Conservation (phyloP, 2,329 filamentous ascomycete species). For the Colletotrichum eremochloae region DNA sequence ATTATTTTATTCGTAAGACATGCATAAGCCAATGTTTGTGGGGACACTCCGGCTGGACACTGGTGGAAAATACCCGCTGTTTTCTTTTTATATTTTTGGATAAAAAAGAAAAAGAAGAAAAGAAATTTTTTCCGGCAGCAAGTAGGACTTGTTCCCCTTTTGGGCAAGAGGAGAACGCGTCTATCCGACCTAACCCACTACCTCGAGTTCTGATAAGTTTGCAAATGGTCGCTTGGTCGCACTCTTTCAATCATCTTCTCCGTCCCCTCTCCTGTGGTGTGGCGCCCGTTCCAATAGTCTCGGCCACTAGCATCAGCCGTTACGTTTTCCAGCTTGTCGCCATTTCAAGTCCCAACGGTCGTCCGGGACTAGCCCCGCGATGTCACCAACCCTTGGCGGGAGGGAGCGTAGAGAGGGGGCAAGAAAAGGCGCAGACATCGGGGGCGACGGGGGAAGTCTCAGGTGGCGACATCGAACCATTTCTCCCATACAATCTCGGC, state of each 20-base stretch:
- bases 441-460: slow-evolving; percentile 2
- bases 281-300: slow-evolving; percentile 25
- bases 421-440: slow-evolving; percentile 12
- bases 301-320: slow-evolving; percentile 29
- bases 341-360: slow-evolving; percentile 2
- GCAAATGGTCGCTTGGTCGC: not conserved
- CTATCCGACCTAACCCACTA: not conserved
- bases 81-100: slow-evolving; percentile 3
- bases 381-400: slow-evolving; percentile 16
- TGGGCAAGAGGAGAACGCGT: not conserved
- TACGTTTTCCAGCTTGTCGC: not conserved
- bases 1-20: not conserved
- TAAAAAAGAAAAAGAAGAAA: too few species aligned
- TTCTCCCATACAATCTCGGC: slow-evolving; percentile 17
- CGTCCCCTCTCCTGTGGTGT: not conserved
- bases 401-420: not conserved
- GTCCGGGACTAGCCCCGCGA: slow-evolving; percentile 24
- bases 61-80: not conserved
- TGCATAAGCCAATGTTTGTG: slow-evolving; percentile 9
- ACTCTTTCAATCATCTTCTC: not conserved
- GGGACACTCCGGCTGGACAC: not conserved
- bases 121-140: slow-evolving; percentile 3
- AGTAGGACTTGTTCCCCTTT: slow-evolving; percentile 29
- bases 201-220: not conserved
- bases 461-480: slow-evolving; percentile 37